Evolutionary conservation across 148 eudicot genomes (phyloP), one percentile per base, ranked within the genome.

Genomic region (Simmondsia chinensis): DNA sequence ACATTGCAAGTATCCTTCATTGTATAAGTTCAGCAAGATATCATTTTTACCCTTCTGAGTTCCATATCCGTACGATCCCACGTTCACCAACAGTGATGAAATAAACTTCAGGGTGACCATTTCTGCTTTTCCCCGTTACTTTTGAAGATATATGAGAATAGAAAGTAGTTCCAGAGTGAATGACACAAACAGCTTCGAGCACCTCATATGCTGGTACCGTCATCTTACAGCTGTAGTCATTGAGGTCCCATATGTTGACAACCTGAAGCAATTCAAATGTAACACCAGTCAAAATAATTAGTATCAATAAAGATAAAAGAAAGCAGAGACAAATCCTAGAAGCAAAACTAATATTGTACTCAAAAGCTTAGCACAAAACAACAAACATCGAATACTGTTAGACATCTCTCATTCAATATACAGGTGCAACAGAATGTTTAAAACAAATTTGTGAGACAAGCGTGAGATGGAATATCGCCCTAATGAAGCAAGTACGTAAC

Each of bases 31-130:
- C 37, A 22, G 25, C 27, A 42, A 39, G 19, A 22, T 6, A 0
- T 13, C 48, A 14, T 3, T 22, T 28, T 26, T 71, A 89, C 97
- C 95, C 78, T 51, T 79, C 75, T 25, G 95, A 76, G 57, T 57
- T 81, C 99, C 99, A 91, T 56, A 86, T 70, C 35, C 96, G 79
- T 44, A 91, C 79, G 63, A 91, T 57, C 27, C 99, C 99, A 65
- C 86, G 94, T 64, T 86, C 99, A 68, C 99, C 99, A 49, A 72
- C 89, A 47, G 99, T 91, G 28, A 82, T 8, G 59, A 91, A 91
- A 48, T 65, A 69, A 48, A 82, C 39, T 29, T 63, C 66, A 38
- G 68, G 32, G 21, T 43, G 38, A 30, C 46, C 50, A 49, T 27
- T 57, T 54, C 54, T 74, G 59, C 69, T 65, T 72, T 71, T 82